These are phyloP conservation scores for Halocafeteria seosinensis DNA, from an alignment of 108 stramenopile genomes.

Conservation along the genomic window DNA sequence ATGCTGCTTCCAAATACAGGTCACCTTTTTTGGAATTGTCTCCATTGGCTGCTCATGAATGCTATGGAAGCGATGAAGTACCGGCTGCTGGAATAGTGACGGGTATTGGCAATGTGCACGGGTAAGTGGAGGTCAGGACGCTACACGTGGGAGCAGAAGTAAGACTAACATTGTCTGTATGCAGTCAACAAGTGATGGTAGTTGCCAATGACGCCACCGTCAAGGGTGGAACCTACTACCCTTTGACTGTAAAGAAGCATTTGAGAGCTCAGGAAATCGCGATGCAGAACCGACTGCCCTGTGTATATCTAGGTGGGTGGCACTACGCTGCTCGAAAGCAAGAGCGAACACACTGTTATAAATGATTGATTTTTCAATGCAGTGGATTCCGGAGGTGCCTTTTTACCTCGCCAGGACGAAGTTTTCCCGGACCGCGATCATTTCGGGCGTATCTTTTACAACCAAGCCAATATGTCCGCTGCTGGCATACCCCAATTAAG, in stretches of 20 bases:
- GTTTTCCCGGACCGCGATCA: constrained; percentile 90
- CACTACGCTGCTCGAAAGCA: too few species aligned
- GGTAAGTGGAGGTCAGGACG: constrained; percentile 57
- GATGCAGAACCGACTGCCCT: constrained; percentile 68
- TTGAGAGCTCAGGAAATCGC: constrained; percentile 92
- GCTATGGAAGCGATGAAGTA: constrained; percentile 29
- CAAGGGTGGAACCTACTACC: constrained; percentile 92
- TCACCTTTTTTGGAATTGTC: constrained; percentile 84
- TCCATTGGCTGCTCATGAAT: constrained; percentile 57
- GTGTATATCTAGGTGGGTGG: constrained; percentile 82
- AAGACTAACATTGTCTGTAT: too few species aligned
- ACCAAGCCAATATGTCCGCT: constrained; percentile 76
- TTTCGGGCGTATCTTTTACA: constrained; percentile 92
- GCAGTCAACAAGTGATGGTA: constrained; percentile 53
- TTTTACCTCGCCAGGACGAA: constrained; percentile 77
- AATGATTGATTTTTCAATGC: neutral
- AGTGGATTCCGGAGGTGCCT: constrained; percentile 57
- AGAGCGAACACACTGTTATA: neutral
- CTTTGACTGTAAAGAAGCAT: constrained; percentile 96
- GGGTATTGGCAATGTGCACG: constrained; percentile 74
- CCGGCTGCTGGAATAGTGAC: constrained; percentile 83
- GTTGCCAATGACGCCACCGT: constrained; percentile 97
- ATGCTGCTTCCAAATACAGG: too few species aligned
- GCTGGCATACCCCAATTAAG: constrained; percentile 75
- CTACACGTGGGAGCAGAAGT: too few species aligned